Evolutionary conservation across 495 filamentous ascomycete species (phyloP).

Genomic region (Penicillium bialowiezense): DNA sequence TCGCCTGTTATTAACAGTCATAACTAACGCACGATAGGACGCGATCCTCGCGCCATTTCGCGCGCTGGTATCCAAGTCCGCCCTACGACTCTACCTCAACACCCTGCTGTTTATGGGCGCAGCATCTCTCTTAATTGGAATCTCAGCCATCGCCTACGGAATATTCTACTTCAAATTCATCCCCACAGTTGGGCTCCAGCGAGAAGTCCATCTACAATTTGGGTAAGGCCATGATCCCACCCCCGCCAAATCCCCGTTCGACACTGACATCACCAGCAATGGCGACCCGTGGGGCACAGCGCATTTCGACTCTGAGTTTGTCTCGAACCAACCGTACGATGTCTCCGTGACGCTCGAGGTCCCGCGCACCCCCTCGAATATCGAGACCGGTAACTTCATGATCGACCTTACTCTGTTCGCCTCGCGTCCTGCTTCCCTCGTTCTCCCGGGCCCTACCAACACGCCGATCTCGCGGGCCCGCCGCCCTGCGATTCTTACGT

Average conservation of each 20-base stretch:
- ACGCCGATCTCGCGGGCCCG: slow-evolving; percentile 45
- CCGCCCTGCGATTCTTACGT: slow-evolving; percentile 65
- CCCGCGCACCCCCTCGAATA: slow-evolving; percentile 55
- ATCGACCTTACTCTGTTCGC: slow-evolving; percentile 67
- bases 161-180: slow-evolving; percentile 82
- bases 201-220: slow-evolving; percentile 78
- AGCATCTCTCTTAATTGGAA: slow-evolving; percentile 54
- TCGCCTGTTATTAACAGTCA: not conserved
- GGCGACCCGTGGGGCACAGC: slow-evolving; percentile 44
- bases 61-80: slow-evolving; percentile 60
- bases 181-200: slow-evolving; percentile 63
- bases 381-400: slow-evolving; percentile 86
- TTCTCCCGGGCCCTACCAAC: slow-evolving; percentile 18
- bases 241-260: too few relatives aligned
- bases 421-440: slow-evolving; percentile 30
- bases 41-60: slow-evolving; percentile 32
- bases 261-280: slow-evolving; percentile 25
- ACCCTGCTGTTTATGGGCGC: slow-evolving; percentile 61
- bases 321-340: slow-evolving; percentile 54
- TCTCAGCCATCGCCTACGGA: slow-evolving; percentile 66
- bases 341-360: slow-evolving; percentile 72
- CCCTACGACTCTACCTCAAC: slow-evolving; percentile 68
- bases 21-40: slow-evolving; percentile 26
- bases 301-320: slow-evolving; percentile 36
- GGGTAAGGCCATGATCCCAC: too few relatives aligned